Evolutionary conservation across 2,329 filamentous ascomycete species (phyloP).

Genomic region (Zalaria sp.): DNA sequence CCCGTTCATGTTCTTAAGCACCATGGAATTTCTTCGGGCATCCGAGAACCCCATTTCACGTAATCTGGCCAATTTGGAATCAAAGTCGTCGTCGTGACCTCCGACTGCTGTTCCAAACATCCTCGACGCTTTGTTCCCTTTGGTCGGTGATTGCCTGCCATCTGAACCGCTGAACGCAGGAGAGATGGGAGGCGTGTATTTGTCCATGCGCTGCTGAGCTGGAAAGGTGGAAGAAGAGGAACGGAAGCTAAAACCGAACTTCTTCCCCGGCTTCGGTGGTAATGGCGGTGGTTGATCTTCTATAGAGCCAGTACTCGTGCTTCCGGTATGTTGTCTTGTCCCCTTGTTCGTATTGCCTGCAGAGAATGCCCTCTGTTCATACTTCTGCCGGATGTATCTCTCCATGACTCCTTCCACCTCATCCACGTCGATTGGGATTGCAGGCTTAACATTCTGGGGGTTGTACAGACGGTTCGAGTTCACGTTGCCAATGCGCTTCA

Average conservation of each 20-base stretch:
- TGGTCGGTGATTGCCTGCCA: conserved; percentile 8
- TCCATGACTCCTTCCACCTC: conserved; percentile 93
- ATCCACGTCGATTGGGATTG: conserved; percentile 79
- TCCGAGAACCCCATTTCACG: conserved; percentile 89
- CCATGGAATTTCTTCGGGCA: conserved; percentile 62
- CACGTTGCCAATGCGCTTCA: conserved; percentile 82
- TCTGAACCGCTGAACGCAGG: conserved; percentile 14
- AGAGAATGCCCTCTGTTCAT: conserved; percentile 50
- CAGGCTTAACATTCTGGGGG: conserved; percentile 64
- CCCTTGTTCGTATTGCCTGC: conserved; percentile 12
- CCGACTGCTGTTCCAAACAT: conserved; percentile 56
- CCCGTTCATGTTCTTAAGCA: conserved; percentile 71
- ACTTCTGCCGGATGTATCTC: conserved; percentile 87
- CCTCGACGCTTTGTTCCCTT: conserved; percentile 47
- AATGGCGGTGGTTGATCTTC: conserved; percentile 43
- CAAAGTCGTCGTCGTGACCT: conserved; percentile 41
- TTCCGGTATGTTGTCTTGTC: conserved; percentile 42
- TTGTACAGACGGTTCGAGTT: conserved; percentile 84
- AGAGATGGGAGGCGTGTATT: conserved; percentile 21
- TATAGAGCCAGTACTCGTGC: conserved; percentile 34
- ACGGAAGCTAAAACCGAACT: conserved; percentile 50
- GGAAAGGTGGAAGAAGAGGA: conserved; percentile 57
- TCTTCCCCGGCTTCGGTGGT: conserved; percentile 45
- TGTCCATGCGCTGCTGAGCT: conserved; percentile 38
- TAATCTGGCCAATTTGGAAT: conserved; percentile 62